Conservation (phyloP, 257 asterid species). For the Anisodus acutangulus region DNA sequence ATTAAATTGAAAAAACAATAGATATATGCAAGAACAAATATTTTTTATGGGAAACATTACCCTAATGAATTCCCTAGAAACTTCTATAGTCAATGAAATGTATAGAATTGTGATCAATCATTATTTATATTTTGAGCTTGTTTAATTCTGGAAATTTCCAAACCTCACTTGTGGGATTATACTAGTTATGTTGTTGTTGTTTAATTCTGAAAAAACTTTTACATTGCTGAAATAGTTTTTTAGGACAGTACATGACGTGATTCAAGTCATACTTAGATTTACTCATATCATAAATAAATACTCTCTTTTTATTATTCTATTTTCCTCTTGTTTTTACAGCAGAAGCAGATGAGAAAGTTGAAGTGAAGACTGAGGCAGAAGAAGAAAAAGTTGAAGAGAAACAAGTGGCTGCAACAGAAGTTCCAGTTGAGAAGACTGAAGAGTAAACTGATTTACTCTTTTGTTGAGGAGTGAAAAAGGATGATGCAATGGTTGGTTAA, state of each 20-base stretch:
- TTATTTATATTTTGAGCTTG: background rate
- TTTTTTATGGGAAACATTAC: too few relatives aligned
- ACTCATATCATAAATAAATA: background rate
- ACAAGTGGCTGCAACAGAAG: constrained; percentile 31
- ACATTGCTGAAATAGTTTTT: background rate
- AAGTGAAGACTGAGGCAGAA: constrained; percentile 25
- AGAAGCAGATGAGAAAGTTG: constrained; percentile 13
- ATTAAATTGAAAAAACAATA: too few relatives aligned
- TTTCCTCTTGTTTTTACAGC: background rate
- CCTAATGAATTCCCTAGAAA: too few relatives aligned
- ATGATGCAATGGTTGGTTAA: background rate
- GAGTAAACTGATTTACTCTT: constrained; percentile 30
- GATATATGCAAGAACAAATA: too few relatives aligned
- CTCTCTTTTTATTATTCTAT: background rate
- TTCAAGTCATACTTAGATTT: background rate
- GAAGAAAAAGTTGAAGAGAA: background rate
- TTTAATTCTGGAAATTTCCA: too few relatives aligned
- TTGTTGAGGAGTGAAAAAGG: constrained; percentile 4
- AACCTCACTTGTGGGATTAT: too few relatives aligned
- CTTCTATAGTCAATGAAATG: too few relatives aligned
- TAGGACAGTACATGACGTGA: background rate
- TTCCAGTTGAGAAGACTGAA: constrained; percentile 49
- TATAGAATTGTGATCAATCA: too few relatives aligned
- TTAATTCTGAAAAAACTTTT: background rate
- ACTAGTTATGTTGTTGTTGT: too few relatives aligned